These are phyloP conservation scores for Solanum paucissectum DNA, from an alignment of 257 asterid genomes.

Conservation along the genomic window DNA sequence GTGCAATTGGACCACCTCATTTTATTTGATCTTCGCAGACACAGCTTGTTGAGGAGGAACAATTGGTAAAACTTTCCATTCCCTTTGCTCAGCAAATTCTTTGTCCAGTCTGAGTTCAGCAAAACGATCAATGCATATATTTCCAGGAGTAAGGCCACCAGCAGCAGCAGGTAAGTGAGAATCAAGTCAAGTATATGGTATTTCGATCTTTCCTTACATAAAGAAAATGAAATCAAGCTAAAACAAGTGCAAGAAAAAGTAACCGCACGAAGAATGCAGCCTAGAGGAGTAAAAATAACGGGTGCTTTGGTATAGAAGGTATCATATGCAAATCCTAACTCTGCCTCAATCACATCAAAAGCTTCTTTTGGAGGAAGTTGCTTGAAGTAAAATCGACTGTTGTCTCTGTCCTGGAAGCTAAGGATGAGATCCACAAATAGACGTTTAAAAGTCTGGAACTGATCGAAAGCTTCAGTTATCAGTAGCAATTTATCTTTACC, in stretches of 20 bases:
- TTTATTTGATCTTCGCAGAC: neutral
- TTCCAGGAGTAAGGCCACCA: slow-evolving; percentile 25
- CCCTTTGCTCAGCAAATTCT: slow-evolving; percentile 13
- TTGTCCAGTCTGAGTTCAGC: slow-evolving; percentile 28
- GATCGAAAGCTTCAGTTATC: slow-evolving; percentile 17
- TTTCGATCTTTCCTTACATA: slow-evolving; percentile 3
- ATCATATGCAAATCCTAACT: slow-evolving; percentile 40
- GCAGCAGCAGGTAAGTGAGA: slow-evolving; percentile 27
- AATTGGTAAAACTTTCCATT: neutral
- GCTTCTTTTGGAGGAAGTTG: neutral
- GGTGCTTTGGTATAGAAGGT: slow-evolving; percentile 41
- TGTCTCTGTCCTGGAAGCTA: slow-evolving; percentile 43
- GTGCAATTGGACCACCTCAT: slow-evolving; percentile 38
- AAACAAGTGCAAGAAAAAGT: slow-evolving; percentile 13
- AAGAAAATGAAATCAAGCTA: slow-evolving; percentile 7
- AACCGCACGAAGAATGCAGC: slow-evolving; percentile 9
- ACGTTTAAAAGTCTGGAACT: slow-evolving; percentile 30
- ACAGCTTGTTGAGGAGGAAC: neutral
- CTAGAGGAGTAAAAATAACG: slow-evolving; percentile 7
- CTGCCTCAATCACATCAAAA: slow-evolving; percentile 37
- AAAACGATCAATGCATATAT: slow-evolving; percentile 6
- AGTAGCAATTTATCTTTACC: neutral
- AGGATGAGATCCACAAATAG: slow-evolving; percentile 44
- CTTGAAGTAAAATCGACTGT: slow-evolving; percentile 26
- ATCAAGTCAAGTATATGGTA: slow-evolving; percentile 14